Conservation (phyloP, 192 early-diverging fungal genomes). For the Rhizoclosmatium globosum region DNA sequence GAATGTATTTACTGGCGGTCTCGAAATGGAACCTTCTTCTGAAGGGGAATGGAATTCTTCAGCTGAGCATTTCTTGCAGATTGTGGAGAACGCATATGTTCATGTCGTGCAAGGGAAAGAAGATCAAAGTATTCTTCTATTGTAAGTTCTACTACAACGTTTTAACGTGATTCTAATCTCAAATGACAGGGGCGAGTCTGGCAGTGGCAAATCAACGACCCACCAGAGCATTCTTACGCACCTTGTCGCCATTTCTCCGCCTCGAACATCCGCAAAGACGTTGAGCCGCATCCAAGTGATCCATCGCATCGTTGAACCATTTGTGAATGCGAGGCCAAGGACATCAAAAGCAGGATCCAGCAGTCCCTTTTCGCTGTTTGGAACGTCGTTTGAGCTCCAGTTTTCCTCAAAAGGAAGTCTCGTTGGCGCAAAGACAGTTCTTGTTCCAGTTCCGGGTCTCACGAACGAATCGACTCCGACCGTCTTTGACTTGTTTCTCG, state of each 20-base stretch:
- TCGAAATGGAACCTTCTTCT: background rate
- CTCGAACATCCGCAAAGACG: background rate
- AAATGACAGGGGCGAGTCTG: background rate
- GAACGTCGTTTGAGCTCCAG: background rate
- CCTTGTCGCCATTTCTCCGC: background rate
- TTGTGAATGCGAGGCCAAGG: too few relatives aligned
- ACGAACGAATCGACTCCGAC: background rate
- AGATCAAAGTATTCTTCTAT: conserved; percentile 1
- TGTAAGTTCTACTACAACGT: background rate
- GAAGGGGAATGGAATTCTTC: background rate
- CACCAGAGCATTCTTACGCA: background rate
- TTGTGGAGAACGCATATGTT: conserved; percentile 5
- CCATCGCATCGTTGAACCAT: background rate
- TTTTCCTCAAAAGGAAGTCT: background rate
- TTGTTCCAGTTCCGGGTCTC: background rate
- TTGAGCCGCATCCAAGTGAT: background rate
- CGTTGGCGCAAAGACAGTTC: conserved; percentile 5
- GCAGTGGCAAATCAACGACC: background rate
- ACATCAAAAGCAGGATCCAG: too few relatives aligned
- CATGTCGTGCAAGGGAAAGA: background rate
- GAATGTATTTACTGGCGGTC: background rate
- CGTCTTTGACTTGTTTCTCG: background rate
- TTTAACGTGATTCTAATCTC: background rate
- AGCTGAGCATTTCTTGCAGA: background rate
- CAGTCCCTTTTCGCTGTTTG: background rate